These are phyloP conservation scores for Trichoderma arundinaceum DNA, from an alignment of 2,329 filamentous ascomycete genomes.

Conservation along the genomic window DNA sequence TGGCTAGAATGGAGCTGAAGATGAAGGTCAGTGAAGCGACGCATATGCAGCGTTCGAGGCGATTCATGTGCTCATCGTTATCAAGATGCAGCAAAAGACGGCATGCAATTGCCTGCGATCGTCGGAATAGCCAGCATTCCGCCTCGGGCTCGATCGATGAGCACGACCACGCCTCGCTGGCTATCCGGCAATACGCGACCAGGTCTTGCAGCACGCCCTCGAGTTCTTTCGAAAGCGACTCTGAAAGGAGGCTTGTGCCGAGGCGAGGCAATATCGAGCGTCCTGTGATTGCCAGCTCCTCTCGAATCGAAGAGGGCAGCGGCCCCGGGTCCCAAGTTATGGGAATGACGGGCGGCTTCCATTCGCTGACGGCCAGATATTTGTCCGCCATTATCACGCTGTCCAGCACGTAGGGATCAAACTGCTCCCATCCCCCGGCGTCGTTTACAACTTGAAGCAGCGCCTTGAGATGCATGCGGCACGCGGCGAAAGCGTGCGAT, in stretches of 20 bases:
- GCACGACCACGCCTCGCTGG: neutral
- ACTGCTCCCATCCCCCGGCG: neutral
- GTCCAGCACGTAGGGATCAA: neutral
- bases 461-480: slow-evolving; percentile 6
- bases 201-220: neutral
- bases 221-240: neutral
- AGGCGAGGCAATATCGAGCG: neutral
- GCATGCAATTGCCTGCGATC: neutral
- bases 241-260: neutral
- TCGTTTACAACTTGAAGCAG: neutral
- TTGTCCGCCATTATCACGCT: slow-evolving; percentile 6
- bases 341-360: neutral
- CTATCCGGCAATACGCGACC: neutral
- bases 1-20: neutral
- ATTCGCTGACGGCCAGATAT: neutral
- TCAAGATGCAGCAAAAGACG: neutral
- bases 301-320: neutral
- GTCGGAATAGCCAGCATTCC: neutral
- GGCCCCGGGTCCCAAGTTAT: neutral
- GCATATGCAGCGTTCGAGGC: neutral
- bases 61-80: neutral
- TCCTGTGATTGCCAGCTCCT: neutral
- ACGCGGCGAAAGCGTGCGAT: neutral
- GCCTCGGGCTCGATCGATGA: neutral
- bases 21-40: slow-evolving; percentile 1